Conservation (phyloP, 1,284 basidiomycete genomes). For the Takashimella tepidaria region DNA sequence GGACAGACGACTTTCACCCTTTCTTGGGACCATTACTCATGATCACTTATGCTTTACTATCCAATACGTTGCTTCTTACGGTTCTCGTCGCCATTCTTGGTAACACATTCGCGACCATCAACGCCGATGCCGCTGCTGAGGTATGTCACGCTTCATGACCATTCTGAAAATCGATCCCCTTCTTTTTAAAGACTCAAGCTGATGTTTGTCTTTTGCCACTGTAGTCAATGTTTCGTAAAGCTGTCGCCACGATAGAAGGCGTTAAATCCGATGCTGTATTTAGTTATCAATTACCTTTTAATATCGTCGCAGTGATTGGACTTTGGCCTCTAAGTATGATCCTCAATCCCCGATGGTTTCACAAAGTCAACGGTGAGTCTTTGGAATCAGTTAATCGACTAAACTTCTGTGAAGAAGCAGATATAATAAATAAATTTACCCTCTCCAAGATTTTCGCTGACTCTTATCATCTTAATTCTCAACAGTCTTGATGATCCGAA, state of each 20-base stretch:
- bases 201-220: too few relatives aligned
- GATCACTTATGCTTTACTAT: constrained; percentile 74
- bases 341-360: constrained; percentile 59
- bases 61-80: constrained; percentile 61
- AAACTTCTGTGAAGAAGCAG: too few relatives aligned
- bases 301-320: constrained; percentile 70
- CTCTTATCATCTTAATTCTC: background rate
- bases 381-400: background rate
- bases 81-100: constrained; percentile 68
- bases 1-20: constrained; percentile 67
- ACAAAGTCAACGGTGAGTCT: constrained; percentile 58
- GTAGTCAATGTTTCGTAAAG: constrained; percentile 88
- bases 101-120: constrained; percentile 87
- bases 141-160: constrained; percentile 1
- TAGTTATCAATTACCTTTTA: constrained; percentile 87
- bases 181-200: constrained; percentile 1
- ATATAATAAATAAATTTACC: too few relatives aligned
- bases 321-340: constrained; percentile 79
- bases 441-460: constrained; percentile 2
- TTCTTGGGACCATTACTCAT: constrained; percentile 80
- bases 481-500: constrained; percentile 51
- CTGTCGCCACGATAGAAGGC: constrained; percentile 83
- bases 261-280: constrained; percentile 67
- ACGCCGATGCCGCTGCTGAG: constrained; percentile 86
- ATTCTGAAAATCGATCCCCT: too few relatives aligned